phyloP scores from a whole-genome alignment of 768 basidiomycete genomes.

The Cyclocybe cylindracea region DNA sequence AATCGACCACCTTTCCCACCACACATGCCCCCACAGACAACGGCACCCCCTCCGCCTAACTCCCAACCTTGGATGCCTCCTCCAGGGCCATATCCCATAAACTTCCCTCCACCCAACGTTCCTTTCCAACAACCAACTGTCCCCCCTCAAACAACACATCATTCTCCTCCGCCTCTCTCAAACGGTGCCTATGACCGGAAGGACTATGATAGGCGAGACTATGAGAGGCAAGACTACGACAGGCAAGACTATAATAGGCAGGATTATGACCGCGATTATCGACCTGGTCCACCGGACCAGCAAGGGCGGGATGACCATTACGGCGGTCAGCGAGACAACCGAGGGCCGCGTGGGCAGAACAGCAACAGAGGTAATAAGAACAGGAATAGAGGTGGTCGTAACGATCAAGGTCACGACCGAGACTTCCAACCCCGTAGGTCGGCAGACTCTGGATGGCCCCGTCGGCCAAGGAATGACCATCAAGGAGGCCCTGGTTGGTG shows the following conservation, averaged over 20 bases:
- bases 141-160: slow-evolving; percentile 9
- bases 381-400: slow-evolving; percentile 31
- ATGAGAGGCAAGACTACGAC: slow-evolving; percentile 27
- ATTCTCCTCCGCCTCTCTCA: slow-evolving; percentile 8
- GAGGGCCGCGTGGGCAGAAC: slow-evolving; percentile 34
- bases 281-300: slow-evolving; percentile 19
- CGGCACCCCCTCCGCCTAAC: slow-evolving; percentile 4
- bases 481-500: slow-evolving; percentile 21
- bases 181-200: neutral
- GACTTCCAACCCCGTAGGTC: slow-evolving; percentile 33
- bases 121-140: slow-evolving; percentile 23
- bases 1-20: slow-evolving; percentile 14
- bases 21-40: slow-evolving; percentile 25
- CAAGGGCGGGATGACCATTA: slow-evolving; percentile 9
- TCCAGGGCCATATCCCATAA: slow-evolving; percentile 19
- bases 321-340: slow-evolving; percentile 25
- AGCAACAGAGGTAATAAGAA: slow-evolving; percentile 30
- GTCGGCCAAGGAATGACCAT: slow-evolving; percentile 37
- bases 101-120: slow-evolving; percentile 21
- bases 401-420: slow-evolving; percentile 25
- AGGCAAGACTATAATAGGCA: slow-evolving; percentile 13
- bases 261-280: slow-evolving; percentile 17
- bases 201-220: slow-evolving; percentile 5
- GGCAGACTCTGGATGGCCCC: slow-evolving; percentile 63
- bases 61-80: slow-evolving; percentile 20